A percentile compares a stretch with the other conserved stretches of the same genome.
Evolutionary conservation across 2,329 filamentous ascomycete genomes (phyloP).

Genomic region (Zymoseptoria pseudotritici): DNA sequence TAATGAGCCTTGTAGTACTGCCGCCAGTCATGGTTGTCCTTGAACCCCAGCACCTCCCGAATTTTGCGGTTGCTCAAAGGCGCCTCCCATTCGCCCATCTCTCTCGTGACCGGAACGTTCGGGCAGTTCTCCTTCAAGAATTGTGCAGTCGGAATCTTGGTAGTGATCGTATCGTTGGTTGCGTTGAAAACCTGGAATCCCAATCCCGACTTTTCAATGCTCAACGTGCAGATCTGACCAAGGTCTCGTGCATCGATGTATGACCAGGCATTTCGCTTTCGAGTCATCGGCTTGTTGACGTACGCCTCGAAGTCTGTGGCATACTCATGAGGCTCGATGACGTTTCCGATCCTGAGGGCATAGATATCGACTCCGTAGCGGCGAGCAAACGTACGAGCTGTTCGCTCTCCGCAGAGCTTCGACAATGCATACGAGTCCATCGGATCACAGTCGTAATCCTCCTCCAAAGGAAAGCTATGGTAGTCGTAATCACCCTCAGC

Average conservation of each 20-base stretch:
- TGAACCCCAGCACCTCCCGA: constrained; percentile 50
- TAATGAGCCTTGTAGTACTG: constrained; percentile 36
- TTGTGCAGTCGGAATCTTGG: constrained; percentile 43
- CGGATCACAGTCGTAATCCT: constrained; percentile 52
- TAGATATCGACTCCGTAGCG: constrained; percentile 54
- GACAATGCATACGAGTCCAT: constrained; percentile 56
- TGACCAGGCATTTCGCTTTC: constrained; percentile 54
- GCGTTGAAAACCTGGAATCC: constrained; percentile 60
- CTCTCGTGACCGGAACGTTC: constrained; percentile 44
- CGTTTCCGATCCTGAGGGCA: constrained; percentile 52
- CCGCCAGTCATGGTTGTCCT: constrained; percentile 52
- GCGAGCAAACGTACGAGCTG: constrained; percentile 50
- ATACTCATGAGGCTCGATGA: constrained; percentile 57
- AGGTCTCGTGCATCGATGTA: constrained; percentile 58
- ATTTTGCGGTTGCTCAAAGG: constrained; percentile 56
- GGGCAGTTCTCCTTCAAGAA: constrained; percentile 47
- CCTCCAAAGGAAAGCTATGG: constrained; percentile 51
- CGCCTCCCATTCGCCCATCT: constrained; percentile 53
- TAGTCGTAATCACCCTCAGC: constrained; percentile 52
- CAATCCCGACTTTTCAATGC: constrained; percentile 46
- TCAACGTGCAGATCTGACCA: constrained; percentile 53
- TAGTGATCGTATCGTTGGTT: constrained; percentile 55
- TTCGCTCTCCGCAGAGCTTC: constrained; percentile 53
- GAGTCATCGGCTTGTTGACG: constrained; percentile 43
- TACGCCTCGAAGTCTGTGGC: constrained; percentile 45